Base-by-base conservation (phyloP, 768 basidiomycete genomes). In the Kondoa malvinella region DNA sequence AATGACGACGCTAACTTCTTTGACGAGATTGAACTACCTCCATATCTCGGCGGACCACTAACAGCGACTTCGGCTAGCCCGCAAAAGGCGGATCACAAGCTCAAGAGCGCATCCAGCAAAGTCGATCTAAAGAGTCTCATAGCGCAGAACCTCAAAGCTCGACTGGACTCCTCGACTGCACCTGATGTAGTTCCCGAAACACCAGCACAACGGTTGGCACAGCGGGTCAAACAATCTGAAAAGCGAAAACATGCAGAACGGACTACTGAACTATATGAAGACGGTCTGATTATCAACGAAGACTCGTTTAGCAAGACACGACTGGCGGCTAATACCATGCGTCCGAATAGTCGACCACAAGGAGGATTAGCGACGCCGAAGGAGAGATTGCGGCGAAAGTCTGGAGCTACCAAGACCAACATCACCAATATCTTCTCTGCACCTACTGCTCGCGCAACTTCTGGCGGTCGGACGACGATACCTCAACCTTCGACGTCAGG, bases 1-100 rank as follows among this genome's bases (percentile, higher is more conserved):
- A 33, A 63, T 33, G 64, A 65, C 2, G 64, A 65, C 27, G 64
- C 30, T 40, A 40, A 21, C n/a, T 65, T 65, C 64, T 65, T 65
- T 29, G 64, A 65, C 30, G 64, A 65, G 25, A 21, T 65, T 14
- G 64, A 34, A 31, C 32, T 65, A 25, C 64, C 64, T 3, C n/a
- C 31, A 4, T 65, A 34, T 27, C 31, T 65, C 27, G 64, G 34
- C 34, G 64, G 16, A 26, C 32, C 64, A 27, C 32, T 29, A 15
- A 26, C 34, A 25, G 27, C 58, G 4, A n/a, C 29, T 60, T 25
- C 25, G 25, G 8, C 58, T 25, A n/a, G 14, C 4, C 25, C 58
- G n/a, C 58, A 60, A 30, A 8, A 25, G 26, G 12, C 26, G 4
- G 58, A n/a, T 14, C 25, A 4, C 26, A 30, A 50, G 40, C 8